These are phyloP conservation scores for Heracleum sosnowskyi DNA, from an alignment of 129 eudicot species.

Conservation along the genomic window DNA sequence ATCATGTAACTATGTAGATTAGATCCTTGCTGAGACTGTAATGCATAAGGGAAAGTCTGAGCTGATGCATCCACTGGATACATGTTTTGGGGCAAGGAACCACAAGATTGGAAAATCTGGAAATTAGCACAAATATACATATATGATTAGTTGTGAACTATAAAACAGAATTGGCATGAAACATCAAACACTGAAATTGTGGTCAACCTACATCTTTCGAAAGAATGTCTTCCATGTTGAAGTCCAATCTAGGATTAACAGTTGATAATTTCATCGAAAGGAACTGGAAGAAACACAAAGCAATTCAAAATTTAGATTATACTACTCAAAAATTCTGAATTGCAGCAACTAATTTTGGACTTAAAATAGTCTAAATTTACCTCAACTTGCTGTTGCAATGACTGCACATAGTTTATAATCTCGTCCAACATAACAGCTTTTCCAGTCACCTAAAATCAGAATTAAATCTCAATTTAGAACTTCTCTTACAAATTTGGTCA, in stretches of 20 bases:
- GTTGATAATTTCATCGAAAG: conserved; percentile 90
- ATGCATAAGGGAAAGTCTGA: conserved; percentile 34
- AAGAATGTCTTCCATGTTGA: conserved; percentile 62
- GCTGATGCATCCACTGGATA: conserved; percentile 43
- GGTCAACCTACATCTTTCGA: conserved; percentile 70
- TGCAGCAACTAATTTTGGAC: neutral
- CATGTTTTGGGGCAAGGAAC: conserved; percentile 36
- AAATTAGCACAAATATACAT: conserved; percentile 12
- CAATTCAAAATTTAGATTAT: conserved; percentile 2
- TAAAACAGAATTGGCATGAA: neutral
- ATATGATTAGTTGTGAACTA: neutral
- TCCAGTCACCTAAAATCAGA: conserved; percentile 59
- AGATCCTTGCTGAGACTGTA: conserved; percentile 23
- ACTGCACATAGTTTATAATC: conserved; percentile 86
- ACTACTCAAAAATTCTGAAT: conserved; percentile 5
- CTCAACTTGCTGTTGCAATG: conserved; percentile 86
- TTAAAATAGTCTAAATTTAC: conserved; percentile 24
- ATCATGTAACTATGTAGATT: conserved; percentile 18
- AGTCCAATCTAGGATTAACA: conserved; percentile 65
- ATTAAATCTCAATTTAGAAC: conserved; percentile 19
- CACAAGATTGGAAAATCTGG: conserved; percentile 46
- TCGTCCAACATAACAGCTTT: conserved; percentile 93
- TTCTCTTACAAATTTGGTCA: neutral
- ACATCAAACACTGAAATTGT: neutral
- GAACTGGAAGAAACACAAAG: conserved; percentile 38